Base-by-base conservation (phyloP, 768 basidiomycete species). In the Agaricus blazei region DNA sequence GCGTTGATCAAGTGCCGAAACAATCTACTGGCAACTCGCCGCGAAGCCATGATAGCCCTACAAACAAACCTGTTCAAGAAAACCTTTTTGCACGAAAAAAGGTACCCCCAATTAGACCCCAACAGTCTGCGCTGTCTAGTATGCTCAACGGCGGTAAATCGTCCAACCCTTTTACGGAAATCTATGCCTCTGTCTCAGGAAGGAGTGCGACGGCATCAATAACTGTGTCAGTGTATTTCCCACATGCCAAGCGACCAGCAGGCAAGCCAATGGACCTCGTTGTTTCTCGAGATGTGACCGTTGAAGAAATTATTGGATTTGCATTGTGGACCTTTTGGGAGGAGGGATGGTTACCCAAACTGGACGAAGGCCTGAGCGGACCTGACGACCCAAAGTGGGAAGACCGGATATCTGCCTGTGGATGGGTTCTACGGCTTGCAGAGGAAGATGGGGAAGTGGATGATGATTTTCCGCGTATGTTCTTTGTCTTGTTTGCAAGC, bases 391-490 rank as follows among this genome's bases (percentile, higher is more conserved):
- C 81, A 34, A 83, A 79, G 62, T 75, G 81, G 70, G 72, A 74
- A 15, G 75, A 75, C 1, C 75, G 72, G 59, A 72, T 92, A 47
- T 87, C 84, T 44, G 88, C 91, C 0, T 76, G 90, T 3, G 93
- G 92, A 1, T 99, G 97, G 96, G 86, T 92, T 38, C 68, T 99
- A 71, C 76, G 93, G 56, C 93, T 98, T 52, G 90, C 93, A 1
- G 97, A 99, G 63, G 91, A 94, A 44, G 95, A 98, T 67, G 97
- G 97, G 14, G 96, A 98, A 68, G 93, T 98, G 0, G 97, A 99
- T 66, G 97, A 98, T 67, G 97, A 99, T 72, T 98, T 95, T 65
- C 97, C 96, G 24, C 90, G 95, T 96, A 67, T 62, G 90, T 77
- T 49, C 48, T 31, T 19, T 40, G 29, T 52, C 46, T 15, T 23